Conservation (phyloP, 257 asterid genomes). For the Solanum piurae region DNA sequence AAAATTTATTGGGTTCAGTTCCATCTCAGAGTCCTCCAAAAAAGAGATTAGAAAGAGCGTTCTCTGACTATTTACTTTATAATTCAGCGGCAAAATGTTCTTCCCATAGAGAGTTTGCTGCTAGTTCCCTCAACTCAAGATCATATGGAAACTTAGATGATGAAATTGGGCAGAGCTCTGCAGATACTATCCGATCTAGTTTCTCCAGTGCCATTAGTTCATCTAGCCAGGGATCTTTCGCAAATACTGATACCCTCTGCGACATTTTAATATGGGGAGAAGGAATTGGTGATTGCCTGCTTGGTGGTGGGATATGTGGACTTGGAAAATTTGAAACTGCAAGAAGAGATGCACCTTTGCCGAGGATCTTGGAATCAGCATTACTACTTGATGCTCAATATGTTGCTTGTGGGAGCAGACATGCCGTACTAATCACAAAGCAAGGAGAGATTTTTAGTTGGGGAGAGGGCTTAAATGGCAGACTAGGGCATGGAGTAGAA, state of each 20-base stretch:
- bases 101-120: constrained; percentile 24
- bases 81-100: constrained; percentile 21
- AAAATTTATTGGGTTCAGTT: constrained; percentile 11
- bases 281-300: constrained; percentile 45
- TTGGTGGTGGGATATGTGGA: constrained; percentile 31
- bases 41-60: constrained; percentile 44
- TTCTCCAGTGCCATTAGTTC: constrained; percentile 46
- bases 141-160: constrained; percentile 18
- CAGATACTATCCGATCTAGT: constrained; percentile 34
- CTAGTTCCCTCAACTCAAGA: constrained; percentile 25
- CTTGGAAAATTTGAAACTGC: constrained; percentile 19
- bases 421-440: constrained; percentile 48
- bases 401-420: constrained; percentile 52
- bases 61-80: constrained; percentile 38
- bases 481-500: constrained; percentile 66
- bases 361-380: constrained; percentile 52
- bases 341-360: constrained; percentile 30
- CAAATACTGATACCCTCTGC: constrained; percentile 28
- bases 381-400: constrained; percentile 34
- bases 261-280: constrained; percentile 64
- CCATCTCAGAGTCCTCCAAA: constrained; percentile 33
- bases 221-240: constrained; percentile 44
- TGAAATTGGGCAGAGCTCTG: constrained; percentile 27
- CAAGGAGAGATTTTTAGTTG: constrained; percentile 59
- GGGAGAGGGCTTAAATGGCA: constrained; percentile 65